Evolutionary conservation across 805 yeast genomes (phyloP).

Genomic region (Millerozyma miso): DNA sequence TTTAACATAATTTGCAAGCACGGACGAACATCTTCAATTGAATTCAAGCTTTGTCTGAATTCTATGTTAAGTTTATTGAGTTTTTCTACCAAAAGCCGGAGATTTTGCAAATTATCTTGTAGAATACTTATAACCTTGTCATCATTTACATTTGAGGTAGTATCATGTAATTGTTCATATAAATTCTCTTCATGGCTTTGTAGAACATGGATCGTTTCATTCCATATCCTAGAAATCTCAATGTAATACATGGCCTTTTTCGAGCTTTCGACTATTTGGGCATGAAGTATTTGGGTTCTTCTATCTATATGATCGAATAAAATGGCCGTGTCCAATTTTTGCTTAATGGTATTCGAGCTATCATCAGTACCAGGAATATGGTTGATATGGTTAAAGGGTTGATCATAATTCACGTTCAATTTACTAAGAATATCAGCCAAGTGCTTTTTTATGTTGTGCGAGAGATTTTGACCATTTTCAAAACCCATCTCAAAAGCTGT

Average conservation of each 20-base stretch:
- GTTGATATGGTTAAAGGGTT: not conserved
- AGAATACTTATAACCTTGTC: conserved; percentile 1
- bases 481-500: conserved; percentile 32
- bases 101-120: not conserved
- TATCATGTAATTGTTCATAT: conserved; percentile 10
- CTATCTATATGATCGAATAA: conserved; percentile 25
- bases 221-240: conserved; percentile 25
- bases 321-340: conserved; percentile 33
- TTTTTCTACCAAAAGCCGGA: not conserved
- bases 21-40: not conserved
- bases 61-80: not conserved
- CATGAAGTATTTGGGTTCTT: conserved; percentile 25
- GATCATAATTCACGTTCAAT: not conserved
- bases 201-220: conserved; percentile 17
- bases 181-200: conserved; percentile 25
- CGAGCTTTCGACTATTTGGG: conserved; percentile 20
- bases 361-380: conserved; percentile 22
- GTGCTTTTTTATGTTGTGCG: conserved; percentile 17
- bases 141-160: conserved; percentile 6
- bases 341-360: conserved; percentile 26
- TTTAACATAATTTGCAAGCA: conserved; percentile 12
- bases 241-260: conserved; percentile 25
- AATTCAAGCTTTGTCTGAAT: not conserved
- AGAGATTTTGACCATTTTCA: conserved; percentile 27
- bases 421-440: conserved; percentile 9